These are phyloP conservation scores for Camellia oleifera DNA, from an alignment of 179 eudicot genomes.

Conservation along the genomic window DNA sequence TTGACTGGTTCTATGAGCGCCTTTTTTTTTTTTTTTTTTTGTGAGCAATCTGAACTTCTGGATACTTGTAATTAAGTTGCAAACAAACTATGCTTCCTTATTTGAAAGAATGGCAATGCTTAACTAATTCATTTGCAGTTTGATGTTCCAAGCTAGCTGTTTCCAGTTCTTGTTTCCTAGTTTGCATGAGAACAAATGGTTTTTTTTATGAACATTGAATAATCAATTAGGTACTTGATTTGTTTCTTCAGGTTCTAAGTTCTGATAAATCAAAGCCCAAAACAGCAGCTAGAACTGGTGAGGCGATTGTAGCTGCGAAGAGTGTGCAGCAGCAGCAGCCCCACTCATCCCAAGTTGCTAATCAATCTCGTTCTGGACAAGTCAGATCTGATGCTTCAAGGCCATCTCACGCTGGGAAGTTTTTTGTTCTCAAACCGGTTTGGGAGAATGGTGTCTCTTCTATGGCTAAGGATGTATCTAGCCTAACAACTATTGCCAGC, in stretches of 20 bases:
- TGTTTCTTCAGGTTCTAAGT: constrained; percentile 44
- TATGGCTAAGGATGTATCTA: constrained; percentile 41
- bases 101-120: neutral
- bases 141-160: neutral
- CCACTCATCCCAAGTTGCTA: constrained; percentile 43
- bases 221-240: neutral
- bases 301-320: constrained; percentile 38
- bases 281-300: constrained; percentile 38
- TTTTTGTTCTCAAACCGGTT: constrained; percentile 60
- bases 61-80: neutral
- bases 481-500: constrained; percentile 27
- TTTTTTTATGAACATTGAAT: neutral
- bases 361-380: constrained; percentile 46
- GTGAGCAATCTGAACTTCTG: constrained; percentile 4
- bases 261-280: constrained; percentile 69
- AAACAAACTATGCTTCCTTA: neutral
- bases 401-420: constrained; percentile 48
- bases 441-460: constrained; percentile 49
- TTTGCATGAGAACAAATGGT: neutral
- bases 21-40: neutral
- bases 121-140: neutral
- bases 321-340: constrained; percentile 39
- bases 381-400: constrained; percentile 43
- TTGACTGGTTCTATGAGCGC: neutral
- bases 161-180: neutral